Evolutionary conservation across 306 rosid genomes (phyloP).

Genomic region (Herpetospermum pedunculosum): DNA sequence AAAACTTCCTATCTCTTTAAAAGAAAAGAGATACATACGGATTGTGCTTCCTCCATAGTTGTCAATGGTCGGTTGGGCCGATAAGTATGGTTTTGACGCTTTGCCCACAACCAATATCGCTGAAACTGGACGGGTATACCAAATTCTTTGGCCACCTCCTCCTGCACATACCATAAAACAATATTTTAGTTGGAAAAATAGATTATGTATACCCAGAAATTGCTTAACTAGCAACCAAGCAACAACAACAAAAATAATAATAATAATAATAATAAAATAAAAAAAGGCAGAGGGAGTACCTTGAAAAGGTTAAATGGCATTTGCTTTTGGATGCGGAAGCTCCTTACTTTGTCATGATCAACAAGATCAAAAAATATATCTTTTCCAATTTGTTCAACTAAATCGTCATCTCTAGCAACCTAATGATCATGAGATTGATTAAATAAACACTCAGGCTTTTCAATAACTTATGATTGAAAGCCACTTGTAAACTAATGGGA

Average conservation of each 20-base stretch:
- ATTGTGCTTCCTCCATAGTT: slow-evolving; percentile 54
- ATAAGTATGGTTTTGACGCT: slow-evolving; percentile 76
- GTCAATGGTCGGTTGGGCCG: slow-evolving; percentile 76
- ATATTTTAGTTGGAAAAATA: not conserved
- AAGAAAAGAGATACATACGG: slow-evolving; percentile 33
- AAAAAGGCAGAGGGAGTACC: slow-evolving; percentile 31
- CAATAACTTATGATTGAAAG: not conserved
- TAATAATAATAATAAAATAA: not conserved
- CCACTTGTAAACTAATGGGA: slow-evolving; percentile 7
- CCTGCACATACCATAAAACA: slow-evolving; percentile 31
- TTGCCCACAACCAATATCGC: slow-evolving; percentile 90
- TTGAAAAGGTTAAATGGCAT: slow-evolving; percentile 54
- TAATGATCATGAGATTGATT: slow-evolving; percentile 12
- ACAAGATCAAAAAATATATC: slow-evolving; percentile 88
- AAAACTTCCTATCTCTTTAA: not conserved
- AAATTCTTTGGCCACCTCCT: slow-evolving; percentile 79
- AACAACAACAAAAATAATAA: not conserved
- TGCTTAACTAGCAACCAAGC: not conserved
- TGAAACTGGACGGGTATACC: slow-evolving; percentile 73
- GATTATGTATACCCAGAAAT: not conserved
- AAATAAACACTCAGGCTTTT: not conserved
- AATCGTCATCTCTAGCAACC: slow-evolving; percentile 83
- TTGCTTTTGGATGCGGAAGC: slow-evolving; percentile 79
- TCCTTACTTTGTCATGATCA: slow-evolving; percentile 84
- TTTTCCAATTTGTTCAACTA: slow-evolving; percentile 69